Evolutionary conservation across 2,329 filamentous ascomycete genomes (phyloP), one percentile per base, ranked within the genome.

Genomic region (Lachnellula hyalina): DNA sequence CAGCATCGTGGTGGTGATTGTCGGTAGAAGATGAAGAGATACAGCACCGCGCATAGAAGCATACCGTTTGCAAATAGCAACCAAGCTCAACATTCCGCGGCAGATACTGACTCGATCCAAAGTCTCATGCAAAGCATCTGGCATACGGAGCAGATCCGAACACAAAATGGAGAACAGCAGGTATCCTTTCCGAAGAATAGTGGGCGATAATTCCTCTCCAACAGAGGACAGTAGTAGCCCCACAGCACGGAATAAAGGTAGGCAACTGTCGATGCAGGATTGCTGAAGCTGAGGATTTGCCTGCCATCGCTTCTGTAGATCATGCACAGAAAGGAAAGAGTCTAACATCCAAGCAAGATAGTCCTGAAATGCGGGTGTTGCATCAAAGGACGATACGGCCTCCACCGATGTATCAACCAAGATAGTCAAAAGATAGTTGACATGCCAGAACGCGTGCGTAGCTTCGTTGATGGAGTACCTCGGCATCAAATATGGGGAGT

Each of bases 331-430:
- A 47, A 63, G 40, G 47, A 69, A 63, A 1, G 65, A 66, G 47
- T 70, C 68, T 15, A 70, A 47, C 28, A 70, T 48, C 68, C 68
- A 71, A 11, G 60, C 59, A 7, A 68, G 23, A 45, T 70, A 66
- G 28, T 68, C 64, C 56, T 68, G 63, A 55, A 69, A 68, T 41
- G 63, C 61, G 9, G 62, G 57, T n/a, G 63, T 64, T 48, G 65
- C 58, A 59, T 67, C 60, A 52, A 59, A 62, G 11, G 60, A 58
- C 14, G 42, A 32, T n/a, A 59, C 56, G 46, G 64, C 58, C 51
- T 58, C 61, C 3, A 62, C 57, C 15, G 66, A 68, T 14, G 69
- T 53, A 41, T 64, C 59, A 12, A 59, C 59, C 38, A 71, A 47
- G n/a, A 69, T 63, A n/a, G 47, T 59, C 23, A 70, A 52, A 19